Evolutionary conservation across 2,329 filamentous ascomycete species (phyloP).

Genomic region (Aureobasidium sp.): DNA sequence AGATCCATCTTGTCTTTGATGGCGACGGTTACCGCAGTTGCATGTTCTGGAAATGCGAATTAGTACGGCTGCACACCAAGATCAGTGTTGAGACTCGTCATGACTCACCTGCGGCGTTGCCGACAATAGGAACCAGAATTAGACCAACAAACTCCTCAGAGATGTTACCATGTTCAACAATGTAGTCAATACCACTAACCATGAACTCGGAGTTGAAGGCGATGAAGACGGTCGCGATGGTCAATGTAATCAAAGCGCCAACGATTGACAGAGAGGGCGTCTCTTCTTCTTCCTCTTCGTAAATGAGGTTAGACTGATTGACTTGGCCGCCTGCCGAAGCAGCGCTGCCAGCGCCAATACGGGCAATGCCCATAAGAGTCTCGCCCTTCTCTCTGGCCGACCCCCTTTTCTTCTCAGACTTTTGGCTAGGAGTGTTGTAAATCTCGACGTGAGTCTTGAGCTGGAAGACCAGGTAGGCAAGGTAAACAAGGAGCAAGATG

Average conservation of each 20-base stretch:
- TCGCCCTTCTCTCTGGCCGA: constrained; percentile 45
- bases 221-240: constrained; percentile 68
- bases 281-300: constrained; percentile 54
- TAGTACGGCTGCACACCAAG: neutral
- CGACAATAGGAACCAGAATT: constrained; percentile 59
- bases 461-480: constrained; percentile 80
- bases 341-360: constrained; percentile 47
- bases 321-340: constrained; percentile 45
- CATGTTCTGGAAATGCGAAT: constrained; percentile 44
- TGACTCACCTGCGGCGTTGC: constrained; percentile 39
- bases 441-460: constrained; percentile 75
- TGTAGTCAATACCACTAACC: constrained; percentile 52
- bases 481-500: constrained; percentile 78
- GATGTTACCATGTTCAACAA: constrained; percentile 42
- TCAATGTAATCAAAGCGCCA: constrained; percentile 66
- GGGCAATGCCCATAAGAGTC: constrained; percentile 43
- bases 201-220: constrained; percentile 67
- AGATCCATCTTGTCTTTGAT: constrained; percentile 64
- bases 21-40: constrained; percentile 54
- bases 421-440: constrained; percentile 74
- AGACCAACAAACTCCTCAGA: constrained; percentile 57
- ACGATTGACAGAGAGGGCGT: constrained; percentile 65
- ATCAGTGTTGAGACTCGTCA: too few species aligned
- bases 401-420: constrained; percentile 55
- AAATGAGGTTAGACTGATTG: constrained; percentile 42